Evolutionary conservation across 768 basidiomycete genomes (phyloP), one percentile per base, ranked within the genome.

Genomic region (Tricholoma matsutake): DNA sequence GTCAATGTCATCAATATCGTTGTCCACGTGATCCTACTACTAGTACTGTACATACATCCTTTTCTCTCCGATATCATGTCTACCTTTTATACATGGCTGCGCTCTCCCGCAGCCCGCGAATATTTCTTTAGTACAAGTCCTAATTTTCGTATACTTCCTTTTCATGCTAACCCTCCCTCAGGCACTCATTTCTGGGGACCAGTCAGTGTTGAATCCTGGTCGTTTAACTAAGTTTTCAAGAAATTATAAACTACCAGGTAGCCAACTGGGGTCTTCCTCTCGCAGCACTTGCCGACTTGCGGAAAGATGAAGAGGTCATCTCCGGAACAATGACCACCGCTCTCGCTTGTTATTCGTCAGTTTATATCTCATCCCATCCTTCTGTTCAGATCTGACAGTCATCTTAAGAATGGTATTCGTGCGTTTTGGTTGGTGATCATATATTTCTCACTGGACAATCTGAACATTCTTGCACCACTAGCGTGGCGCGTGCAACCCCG

Each of bases 161-260:
- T 35, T 28, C 54, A 37, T 39, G 20, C 39, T 64, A 31, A 59
- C 28, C 58, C 29, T 61, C 61, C 53, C 58, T 32, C 60, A 96
- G 94, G 94, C 71, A 97, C 95, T 64, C 95, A 97, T 76, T 97
- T 97, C 80, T 97, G 95, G 95, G 95, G 95, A 67, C 95, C 95
- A 62, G 95, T 96, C 63, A 72, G 92, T 86, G n/a, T 67, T 45
- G 32, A 61, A 60, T 60, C 54, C 6, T 55, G 34, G 16, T 28
- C 37, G 58, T 56, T 60, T 28, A 55, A n/a, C 32, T 32, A 56
- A 32, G 35, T 22, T 51, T 47, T 57, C 31, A 41, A 52, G 54
- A 56, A 45, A 39, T 13, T 39, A 32, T 28, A 62, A 37, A 51
- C 41, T 64, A 59, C 54, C 69, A 96, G 96, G 88, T 95, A 63